phyloP scores from a whole-genome alignment of 192 early-diverging fungal genomes.

The Phlyctochytrium arcticum region DNA sequence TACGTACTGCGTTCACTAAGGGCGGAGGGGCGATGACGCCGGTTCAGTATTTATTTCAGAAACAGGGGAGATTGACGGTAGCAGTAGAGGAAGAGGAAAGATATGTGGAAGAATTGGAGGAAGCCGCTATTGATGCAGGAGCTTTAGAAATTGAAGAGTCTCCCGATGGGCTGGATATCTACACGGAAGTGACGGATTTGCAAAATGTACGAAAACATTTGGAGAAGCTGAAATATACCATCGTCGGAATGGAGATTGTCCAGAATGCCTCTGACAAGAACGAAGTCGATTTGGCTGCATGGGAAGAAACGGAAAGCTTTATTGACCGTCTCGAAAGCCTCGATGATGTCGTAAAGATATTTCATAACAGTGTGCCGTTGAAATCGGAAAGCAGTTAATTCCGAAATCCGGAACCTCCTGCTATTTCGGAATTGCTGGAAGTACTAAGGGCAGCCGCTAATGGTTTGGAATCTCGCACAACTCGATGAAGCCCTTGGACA shows the following conservation, averaged over 20 bases:
- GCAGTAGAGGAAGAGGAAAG: constrained; percentile 32
- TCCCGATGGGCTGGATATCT: constrained; percentile 47
- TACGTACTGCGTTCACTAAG: constrained; percentile 57
- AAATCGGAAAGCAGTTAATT: too few relatives aligned
- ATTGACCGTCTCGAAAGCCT: constrained; percentile 55
- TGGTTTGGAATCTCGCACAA: too few relatives aligned
- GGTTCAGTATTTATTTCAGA: constrained; percentile 67
- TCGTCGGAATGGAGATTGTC: constrained; percentile 52
- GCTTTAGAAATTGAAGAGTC: constrained; percentile 52
- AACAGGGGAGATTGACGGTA: constrained; percentile 59
- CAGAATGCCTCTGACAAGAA: constrained; percentile 51
- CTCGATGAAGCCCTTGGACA: too few relatives aligned
- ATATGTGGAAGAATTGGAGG: constrained; percentile 38
- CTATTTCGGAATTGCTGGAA: too few relatives aligned
- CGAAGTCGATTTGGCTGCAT: constrained; percentile 39
- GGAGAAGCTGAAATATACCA: constrained; percentile 43
- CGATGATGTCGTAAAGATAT: constrained; percentile 61
- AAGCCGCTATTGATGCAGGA: constrained; percentile 57
- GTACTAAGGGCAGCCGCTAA: too few relatives aligned
- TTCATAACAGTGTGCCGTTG: too few relatives aligned
- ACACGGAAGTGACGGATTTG: constrained; percentile 51
- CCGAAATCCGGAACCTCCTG: too few relatives aligned
- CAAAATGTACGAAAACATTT: constrained; percentile 44
- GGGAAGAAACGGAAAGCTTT: constrained; percentile 44
- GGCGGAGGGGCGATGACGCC: constrained; percentile 53